Evolutionary conservation across 2,329 filamentous ascomycete species (phyloP).

Genomic region (Calonectria crousiana): DNA sequence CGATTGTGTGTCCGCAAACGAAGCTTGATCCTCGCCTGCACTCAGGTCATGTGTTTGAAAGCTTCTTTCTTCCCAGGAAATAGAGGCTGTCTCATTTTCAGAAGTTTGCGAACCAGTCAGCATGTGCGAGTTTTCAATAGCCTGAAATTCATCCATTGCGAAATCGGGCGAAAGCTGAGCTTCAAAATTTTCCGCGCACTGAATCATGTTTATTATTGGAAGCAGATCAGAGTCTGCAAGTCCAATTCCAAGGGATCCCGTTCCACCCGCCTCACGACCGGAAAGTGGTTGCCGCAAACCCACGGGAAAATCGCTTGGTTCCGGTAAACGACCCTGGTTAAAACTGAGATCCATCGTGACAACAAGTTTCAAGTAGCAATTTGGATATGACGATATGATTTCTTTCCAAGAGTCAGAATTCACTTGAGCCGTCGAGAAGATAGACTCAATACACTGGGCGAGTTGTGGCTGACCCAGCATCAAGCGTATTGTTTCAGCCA

Average conservation of each 20-base stretch:
- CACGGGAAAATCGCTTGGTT: background rate
- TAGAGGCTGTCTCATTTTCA: background rate
- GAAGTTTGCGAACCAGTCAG: background rate
- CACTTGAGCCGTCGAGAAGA: background rate
- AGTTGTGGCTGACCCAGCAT: background rate
- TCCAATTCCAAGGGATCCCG: background rate
- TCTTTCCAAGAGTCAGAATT: background rate
- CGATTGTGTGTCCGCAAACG: background rate
- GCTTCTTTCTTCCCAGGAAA: background rate
- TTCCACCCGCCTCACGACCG: background rate
- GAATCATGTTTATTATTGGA: background rate
- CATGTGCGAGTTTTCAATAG: background rate
- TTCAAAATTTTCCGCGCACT: background rate
- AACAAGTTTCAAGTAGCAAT: background rate
- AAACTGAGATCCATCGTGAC: conserved; percentile 2
- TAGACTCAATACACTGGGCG: background rate
- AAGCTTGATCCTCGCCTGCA: background rate
- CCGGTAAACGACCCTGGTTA: background rate
- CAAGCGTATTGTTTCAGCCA: background rate
- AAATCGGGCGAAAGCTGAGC: background rate
- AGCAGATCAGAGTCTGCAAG: background rate
- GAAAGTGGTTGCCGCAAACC: background rate
- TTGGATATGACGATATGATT: background rate
- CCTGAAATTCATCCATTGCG: background rate
- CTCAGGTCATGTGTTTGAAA: background rate